phyloP scores from a whole-genome alignment of 495 filamentous ascomycete species.

The Hypoxylon lenormandii region DNA sequence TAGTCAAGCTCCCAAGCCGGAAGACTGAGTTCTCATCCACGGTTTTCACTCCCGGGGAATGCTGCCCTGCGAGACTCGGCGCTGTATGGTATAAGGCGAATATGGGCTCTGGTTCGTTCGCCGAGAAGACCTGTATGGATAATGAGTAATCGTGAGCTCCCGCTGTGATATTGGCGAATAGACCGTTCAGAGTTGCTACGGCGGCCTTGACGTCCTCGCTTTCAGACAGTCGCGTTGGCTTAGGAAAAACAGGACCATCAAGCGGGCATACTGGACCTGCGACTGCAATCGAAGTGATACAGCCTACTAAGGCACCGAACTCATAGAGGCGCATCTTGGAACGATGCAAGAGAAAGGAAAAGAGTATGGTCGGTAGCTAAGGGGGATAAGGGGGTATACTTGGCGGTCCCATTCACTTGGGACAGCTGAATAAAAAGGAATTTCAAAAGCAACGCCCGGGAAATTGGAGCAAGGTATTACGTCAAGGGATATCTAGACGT shows the following conservation, averaged over 20 bases:
- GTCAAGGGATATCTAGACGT: constrained; percentile 5
- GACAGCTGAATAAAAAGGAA: constrained; percentile 15
- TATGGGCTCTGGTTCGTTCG: constrained; percentile 55
- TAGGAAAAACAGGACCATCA: constrained; percentile 63
- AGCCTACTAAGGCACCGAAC: constrained; percentile 17
- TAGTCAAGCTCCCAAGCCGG: constrained; percentile 65
- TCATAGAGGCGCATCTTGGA: constrained; percentile 25
- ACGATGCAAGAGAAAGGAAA: background rate
- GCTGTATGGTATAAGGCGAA: constrained; percentile 64
- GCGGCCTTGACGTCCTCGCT: constrained; percentile 51
- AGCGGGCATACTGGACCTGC: constrained; percentile 61
- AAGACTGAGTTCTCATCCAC: constrained; percentile 62
- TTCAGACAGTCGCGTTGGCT: constrained; percentile 53
- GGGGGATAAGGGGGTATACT: constrained; percentile 4
- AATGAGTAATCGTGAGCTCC: constrained; percentile 60
- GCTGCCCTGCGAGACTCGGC: constrained; percentile 51
- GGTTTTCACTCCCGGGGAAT: constrained; percentile 54
- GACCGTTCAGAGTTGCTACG: constrained; percentile 53
- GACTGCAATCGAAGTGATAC: constrained; percentile 16
- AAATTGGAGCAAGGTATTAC: constrained; percentile 6
- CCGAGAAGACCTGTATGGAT: constrained; percentile 63
- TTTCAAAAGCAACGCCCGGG: constrained; percentile 2
- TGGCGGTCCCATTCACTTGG: background rate
- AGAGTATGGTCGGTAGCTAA: background rate
- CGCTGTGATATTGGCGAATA: constrained; percentile 43